phyloP scores from a whole-genome alignment of 2,329 filamentous ascomycete genomes.

The Dendrostoma leiphaemia region DNA sequence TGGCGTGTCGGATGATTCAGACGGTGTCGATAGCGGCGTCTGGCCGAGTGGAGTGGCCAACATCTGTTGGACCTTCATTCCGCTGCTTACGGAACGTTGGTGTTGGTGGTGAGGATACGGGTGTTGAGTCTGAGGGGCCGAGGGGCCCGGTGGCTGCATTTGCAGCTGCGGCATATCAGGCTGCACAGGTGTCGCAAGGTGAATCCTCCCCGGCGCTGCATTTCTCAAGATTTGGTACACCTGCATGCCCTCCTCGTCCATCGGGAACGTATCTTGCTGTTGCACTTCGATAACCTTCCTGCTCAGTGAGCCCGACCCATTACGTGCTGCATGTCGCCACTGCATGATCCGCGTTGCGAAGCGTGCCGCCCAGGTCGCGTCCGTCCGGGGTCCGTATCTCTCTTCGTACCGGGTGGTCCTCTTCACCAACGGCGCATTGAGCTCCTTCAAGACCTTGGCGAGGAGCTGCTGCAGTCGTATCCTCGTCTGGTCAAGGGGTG shows the following conservation, averaged over 20 bases:
- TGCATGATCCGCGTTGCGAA: conserved; percentile 18
- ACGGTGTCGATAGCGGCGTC: conserved; percentile 12
- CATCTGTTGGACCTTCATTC: conserved; percentile 11
- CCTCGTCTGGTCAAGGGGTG: background rate
- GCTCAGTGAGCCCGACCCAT: conserved; percentile 5
- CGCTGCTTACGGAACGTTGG: conserved; percentile 5
- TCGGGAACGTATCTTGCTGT: conserved; percentile 8
- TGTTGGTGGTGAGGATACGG: background rate
- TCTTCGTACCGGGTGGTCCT: conserved; percentile 13
- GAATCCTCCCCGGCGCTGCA: conserved; percentile 14
- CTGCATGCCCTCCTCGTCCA: conserved; percentile 17
- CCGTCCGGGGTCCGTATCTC: conserved; percentile 9
- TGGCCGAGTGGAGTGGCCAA: conserved; percentile 12
- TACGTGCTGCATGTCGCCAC: conserved; percentile 14
- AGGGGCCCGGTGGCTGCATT: background rate
- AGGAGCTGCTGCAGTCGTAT: conserved; percentile 11
- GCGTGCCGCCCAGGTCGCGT: conserved; percentile 16
- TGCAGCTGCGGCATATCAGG: conserved; percentile 5
- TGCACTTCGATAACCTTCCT: conserved; percentile 9
- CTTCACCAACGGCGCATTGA: conserved; percentile 11
- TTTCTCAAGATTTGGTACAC: conserved; percentile 15
- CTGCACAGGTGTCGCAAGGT: conserved; percentile 14
- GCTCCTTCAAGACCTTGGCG: conserved; percentile 6
- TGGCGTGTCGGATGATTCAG: conserved; percentile 10
- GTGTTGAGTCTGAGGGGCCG: too few species aligned